Evolutionary conservation across 768 basidiomycete species (phyloP).

Genomic region (Lyophyllum semitale): DNA sequence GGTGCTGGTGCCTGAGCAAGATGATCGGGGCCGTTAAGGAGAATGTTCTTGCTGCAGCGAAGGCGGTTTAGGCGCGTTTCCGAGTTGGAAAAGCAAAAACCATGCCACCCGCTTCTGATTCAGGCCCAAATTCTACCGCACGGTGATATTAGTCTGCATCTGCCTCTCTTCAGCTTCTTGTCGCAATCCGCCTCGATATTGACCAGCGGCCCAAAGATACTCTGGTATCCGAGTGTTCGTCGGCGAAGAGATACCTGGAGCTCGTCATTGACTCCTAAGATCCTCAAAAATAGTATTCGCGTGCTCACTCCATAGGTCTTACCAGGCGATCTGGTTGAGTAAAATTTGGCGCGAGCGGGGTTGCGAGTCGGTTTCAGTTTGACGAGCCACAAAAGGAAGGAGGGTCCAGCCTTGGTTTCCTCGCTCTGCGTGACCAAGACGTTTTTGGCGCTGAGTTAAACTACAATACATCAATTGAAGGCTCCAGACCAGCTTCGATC

Average conservation of each 20-base stretch:
- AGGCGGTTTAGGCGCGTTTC: too few species aligned
- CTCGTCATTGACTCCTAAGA: conserved; percentile 96
- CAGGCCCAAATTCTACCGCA: conserved; percentile 96
- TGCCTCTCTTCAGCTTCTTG: conserved; percentile 97
- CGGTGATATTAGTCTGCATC: conserved; percentile 94
- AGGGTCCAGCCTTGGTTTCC: too few species aligned
- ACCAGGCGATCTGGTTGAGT: conserved; percentile 95
- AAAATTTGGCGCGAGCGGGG: conserved; percentile 96
- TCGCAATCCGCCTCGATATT: conserved; percentile 99
- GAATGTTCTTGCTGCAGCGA: too few species aligned
- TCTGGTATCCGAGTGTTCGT: conserved; percentile 99
- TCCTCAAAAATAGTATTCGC: conserved; percentile 93
- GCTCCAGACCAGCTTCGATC: conserved; percentile 82
- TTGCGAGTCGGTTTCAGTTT: conserved; percentile 96
- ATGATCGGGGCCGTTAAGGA: too few species aligned
- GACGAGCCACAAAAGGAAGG: conserved; percentile 98
- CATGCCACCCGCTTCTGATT: conserved; percentile 99
- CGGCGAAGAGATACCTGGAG: conserved; percentile 89
- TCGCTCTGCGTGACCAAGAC: too few species aligned
- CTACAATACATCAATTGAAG: conserved; percentile 74
- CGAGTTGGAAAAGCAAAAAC: conserved; percentile 93
- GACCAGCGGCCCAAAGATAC: conserved; percentile 97
- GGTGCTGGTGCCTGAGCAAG: too few species aligned
- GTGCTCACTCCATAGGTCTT: conserved; percentile 98
- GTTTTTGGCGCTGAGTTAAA: neutral